A percentile compares a stretch with the other conserved stretches of the same genome.
phyloP scores from a whole-genome alignment of 371 early-diverging fungal species.

The Cokeromyces recurvatus region DNA sequence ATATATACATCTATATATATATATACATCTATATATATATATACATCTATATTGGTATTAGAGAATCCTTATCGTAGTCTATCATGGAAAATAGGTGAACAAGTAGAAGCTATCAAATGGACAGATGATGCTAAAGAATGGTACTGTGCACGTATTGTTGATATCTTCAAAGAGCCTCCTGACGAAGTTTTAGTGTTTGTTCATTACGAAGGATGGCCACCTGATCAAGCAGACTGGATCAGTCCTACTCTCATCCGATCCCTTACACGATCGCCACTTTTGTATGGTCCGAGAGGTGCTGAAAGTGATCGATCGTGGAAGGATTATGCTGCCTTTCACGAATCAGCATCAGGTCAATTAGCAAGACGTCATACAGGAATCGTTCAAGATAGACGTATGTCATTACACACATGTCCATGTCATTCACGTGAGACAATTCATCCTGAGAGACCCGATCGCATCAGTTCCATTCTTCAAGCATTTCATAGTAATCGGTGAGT shows the following conservation, averaged over 20 bases:
- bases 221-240: slow-evolving; percentile 61
- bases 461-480: slow-evolving; percentile 35
- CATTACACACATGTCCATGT: slow-evolving; percentile 56
- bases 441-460: slow-evolving; percentile 62
- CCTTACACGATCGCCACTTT: slow-evolving; percentile 1
- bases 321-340: slow-evolving; percentile 51
- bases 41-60: too few relatives aligned
- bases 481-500: slow-evolving; percentile 37
- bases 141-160: slow-evolving; percentile 41
- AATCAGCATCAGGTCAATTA: slow-evolving; percentile 38
- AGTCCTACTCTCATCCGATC: slow-evolving; percentile 31
- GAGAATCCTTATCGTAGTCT: slow-evolving; percentile 8
- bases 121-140: slow-evolving; percentile 28
- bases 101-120: slow-evolving; percentile 39
- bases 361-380: slow-evolving; percentile 55
- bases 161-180: slow-evolving; percentile 14
- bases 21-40: too few relatives aligned
- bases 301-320: slow-evolving; percentile 51
- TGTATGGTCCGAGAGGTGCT: slow-evolving; percentile 48
- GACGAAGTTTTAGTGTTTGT: slow-evolving; percentile 36
- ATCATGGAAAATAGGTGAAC: slow-evolving; percentile 31
- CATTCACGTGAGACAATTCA: slow-evolving; percentile 53
- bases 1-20: too few relatives aligned
- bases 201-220: slow-evolving; percentile 61
- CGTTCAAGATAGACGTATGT: slow-evolving; percentile 55